These are phyloP conservation scores for Leishmania turanica DNA, from an alignment of 208 protist species.

Conservation along the genomic window DNA sequence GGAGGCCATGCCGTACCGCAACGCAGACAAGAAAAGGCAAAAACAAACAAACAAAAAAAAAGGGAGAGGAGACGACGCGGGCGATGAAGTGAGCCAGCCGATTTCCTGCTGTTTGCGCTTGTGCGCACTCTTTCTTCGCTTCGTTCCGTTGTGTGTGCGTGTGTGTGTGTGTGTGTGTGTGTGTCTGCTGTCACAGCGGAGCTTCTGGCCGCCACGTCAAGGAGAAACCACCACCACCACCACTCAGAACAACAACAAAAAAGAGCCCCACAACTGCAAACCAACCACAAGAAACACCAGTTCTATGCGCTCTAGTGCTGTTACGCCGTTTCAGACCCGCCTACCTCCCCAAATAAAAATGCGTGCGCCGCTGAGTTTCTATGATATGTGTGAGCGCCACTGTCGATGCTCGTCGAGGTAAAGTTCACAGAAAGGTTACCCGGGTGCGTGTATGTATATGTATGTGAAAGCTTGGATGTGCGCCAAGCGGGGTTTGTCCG, in stretches of 20 bases:
- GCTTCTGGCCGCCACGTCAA: not conserved
- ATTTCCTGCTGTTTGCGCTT: not conserved
- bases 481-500: not conserved
- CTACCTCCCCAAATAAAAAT: not conserved
- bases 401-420: not conserved
- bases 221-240: not conserved
- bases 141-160: not conserved
- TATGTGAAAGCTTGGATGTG: not conserved
- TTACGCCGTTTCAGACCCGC: not conserved
- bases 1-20: constrained; percentile 8
- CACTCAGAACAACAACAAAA: not conserved
- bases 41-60: constrained; percentile 5
- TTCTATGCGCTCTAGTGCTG: not conserved
- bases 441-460: not conserved
- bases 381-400: not conserved
- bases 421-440: not conserved
- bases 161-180: not conserved
- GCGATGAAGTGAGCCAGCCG: not conserved
- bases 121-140: not conserved
- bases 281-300: not conserved
- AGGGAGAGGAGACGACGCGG: not conserved
- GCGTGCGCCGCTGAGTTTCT: not conserved
- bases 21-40: not conserved
- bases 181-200: not conserved
- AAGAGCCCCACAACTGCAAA: not conserved